Base-by-base conservation (phyloP, 1,284 basidiomycete genomes). In the Volvariella surrecta region DNA sequence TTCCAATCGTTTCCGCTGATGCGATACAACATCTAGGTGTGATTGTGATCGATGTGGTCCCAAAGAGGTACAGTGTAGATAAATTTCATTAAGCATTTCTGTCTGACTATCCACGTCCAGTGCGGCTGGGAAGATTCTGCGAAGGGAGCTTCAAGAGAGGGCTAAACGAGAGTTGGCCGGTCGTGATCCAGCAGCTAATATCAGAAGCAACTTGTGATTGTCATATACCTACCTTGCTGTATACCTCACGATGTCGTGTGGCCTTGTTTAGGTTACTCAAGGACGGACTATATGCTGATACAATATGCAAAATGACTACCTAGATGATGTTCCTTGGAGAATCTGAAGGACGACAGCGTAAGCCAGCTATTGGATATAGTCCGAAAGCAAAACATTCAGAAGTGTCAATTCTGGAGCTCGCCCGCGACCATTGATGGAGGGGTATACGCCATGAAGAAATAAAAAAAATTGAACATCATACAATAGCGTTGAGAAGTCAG, bases 381-480 rank as follows among this genome's bases (percentile, higher is more conserved):
- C 15, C 34, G 15, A 35, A 15, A 15, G 4, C 6, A n/a, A 15
- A 35, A n/a, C 6, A n/a, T 35, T 83, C 81, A 83, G 79, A 63
- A 53, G 64, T 79, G 83, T 86, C 82, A 81, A 67, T 54, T 76
- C 58, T 82, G 84, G 80, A 84, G 85, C 84, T 64, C 70, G 62
- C 74, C 80, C 78, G 50, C 50, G 31, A 45, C 50, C 49, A 43
- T 32, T 50, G 50, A 47, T 48, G 46, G 56, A 50, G 57, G 66
- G 72, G 77, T 80, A 81, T 83, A 66, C 81, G 79, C 84, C 84
- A 68, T 86, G 84, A 88, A 88, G 84, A 88, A 87, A 88, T 87
- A 60, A 52, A 64, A 64, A 61, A 54, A 59, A 58, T 53, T n/a
- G 61, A 59, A 50, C 79, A 82, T 82, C 79, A 82, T 69, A 44